Evolutionary conservation across 2,329 filamentous ascomycete genomes (phyloP).

Genomic region (Arthroderma sp.): DNA sequence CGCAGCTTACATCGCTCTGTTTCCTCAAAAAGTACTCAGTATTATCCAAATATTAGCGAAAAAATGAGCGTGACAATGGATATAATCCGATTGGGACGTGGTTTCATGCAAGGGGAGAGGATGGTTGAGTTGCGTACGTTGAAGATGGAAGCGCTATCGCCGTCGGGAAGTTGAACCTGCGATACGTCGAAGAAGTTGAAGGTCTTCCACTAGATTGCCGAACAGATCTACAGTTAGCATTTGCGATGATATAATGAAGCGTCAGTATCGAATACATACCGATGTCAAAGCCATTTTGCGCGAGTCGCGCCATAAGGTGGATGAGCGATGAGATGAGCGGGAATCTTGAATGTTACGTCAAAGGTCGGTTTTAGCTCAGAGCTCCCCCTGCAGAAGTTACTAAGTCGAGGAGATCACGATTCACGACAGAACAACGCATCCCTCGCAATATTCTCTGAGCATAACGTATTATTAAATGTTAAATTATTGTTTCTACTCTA

Average conservation of each 20-base stretch:
- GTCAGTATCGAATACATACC: conserved; percentile 15
- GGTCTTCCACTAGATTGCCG: conserved; percentile 67
- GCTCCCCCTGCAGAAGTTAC: too few relatives aligned
- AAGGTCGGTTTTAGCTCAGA: too few relatives aligned
- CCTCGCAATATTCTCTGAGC: too few relatives aligned
- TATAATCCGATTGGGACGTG: too few relatives aligned
- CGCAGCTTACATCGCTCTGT: conserved; percentile 58
- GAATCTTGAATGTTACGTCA: too few relatives aligned
- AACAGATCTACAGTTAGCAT: not conserved
- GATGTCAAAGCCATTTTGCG: conserved; percentile 33
- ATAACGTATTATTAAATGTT: too few relatives aligned
- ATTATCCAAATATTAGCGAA: too few relatives aligned
- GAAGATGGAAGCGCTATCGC: conserved; percentile 67
- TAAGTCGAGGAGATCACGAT: too few relatives aligned
- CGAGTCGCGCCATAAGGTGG: conserved; percentile 19
- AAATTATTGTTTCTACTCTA: too few relatives aligned
- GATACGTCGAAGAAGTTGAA: conserved; percentile 99
- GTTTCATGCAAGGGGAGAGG: not conserved
- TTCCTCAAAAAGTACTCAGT: not conserved
- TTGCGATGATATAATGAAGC: not conserved
- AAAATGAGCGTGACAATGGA: not conserved
- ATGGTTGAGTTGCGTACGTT: conserved; percentile 43
- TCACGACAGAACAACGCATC: too few relatives aligned
- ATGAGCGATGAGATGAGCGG: too few relatives aligned
- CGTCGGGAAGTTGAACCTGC: conserved; percentile 65